These are phyloP conservation scores for Trichoderma afroharzianum DNA, from an alignment of 2,329 filamentous ascomycete genomes.

Conservation along the genomic window DNA sequence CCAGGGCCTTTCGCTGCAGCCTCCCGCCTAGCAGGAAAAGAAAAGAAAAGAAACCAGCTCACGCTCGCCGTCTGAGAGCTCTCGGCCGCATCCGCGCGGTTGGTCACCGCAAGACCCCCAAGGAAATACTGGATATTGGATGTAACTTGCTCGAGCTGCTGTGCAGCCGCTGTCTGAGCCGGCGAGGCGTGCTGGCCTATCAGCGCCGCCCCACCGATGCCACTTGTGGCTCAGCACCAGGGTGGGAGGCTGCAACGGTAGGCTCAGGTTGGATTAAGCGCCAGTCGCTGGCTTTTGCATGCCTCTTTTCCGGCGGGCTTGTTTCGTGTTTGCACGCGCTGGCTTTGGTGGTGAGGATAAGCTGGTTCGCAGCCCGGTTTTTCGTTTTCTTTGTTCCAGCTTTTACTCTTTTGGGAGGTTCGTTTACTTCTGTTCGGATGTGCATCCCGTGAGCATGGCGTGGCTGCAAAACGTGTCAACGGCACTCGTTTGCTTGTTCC, in stretches of 20 bases:
- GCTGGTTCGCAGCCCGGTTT: neutral
- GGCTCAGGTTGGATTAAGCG: neutral
- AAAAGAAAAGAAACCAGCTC: too few species aligned
- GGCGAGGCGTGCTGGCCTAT: slow-evolving; percentile 26
- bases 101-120: neutral
- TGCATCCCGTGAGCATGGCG: neutral
- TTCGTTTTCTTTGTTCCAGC: neutral
- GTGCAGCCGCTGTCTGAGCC: slow-evolving; percentile 16
- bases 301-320: neutral
- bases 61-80: neutral
- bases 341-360: neutral
- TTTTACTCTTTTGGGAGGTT: neutral
- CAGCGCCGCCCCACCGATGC: slow-evolving; percentile 20
- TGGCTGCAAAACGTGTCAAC: neutral
- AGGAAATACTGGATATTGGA: neutral
- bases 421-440: neutral
- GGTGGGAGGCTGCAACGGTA: neutral
- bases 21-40: neutral
- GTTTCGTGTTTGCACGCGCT: neutral
- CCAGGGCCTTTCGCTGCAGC: neutral
- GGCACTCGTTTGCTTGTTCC: neutral
- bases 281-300: neutral
- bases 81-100: slow-evolving; percentile 6
- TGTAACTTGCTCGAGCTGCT: neutral
- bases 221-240: slow-evolving; percentile 6